Evolutionary conservation across 164 flowering plant genomes (phyloP).

Genomic region (Cinnamomum chago): DNA sequence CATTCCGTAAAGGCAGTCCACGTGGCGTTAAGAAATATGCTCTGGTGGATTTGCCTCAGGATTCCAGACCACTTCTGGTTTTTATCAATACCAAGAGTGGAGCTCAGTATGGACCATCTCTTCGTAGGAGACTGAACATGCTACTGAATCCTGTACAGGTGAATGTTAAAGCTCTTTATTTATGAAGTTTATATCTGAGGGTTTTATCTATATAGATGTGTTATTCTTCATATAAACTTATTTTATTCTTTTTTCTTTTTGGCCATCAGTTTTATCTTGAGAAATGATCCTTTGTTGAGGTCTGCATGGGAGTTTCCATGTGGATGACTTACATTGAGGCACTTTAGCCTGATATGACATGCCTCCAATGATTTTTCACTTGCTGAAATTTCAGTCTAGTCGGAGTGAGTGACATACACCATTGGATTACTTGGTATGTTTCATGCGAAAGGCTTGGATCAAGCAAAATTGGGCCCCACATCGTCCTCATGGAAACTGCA

Average conservation of each 20-base stretch:
- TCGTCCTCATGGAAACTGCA: no score
- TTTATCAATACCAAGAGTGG: conserved; percentile 80
- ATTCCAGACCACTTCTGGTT: conserved; percentile 69
- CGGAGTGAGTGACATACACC: no score
- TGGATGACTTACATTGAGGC: no score
- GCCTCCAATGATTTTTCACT: no score
- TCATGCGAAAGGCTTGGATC: no score
- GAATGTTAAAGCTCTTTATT: conserved; percentile 7
- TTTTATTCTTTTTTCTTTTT: not conserved
- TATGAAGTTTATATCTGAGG: not conserved
- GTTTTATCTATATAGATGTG: not conserved
- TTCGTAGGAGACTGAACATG: conserved; percentile 54
- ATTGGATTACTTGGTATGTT: no score
- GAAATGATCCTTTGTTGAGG: no score
- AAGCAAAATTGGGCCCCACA: no score
- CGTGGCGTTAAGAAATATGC: conserved; percentile 37
- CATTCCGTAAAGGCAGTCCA: conserved; percentile 20
- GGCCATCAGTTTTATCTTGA: not conserved
- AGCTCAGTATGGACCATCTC: conserved; percentile 56
- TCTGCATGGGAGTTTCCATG: no score
- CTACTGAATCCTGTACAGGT: conserved; percentile 85
- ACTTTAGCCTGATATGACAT: no score
- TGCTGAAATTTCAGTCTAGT: no score
- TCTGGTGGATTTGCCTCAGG: conserved; percentile 55
- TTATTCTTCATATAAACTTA: no score